Percentiles rank a stretch among this genome's conserved stretches.
phyloP scores from a whole-genome alignment of 257 asterid species.

The Apocynum venetum region DNA sequence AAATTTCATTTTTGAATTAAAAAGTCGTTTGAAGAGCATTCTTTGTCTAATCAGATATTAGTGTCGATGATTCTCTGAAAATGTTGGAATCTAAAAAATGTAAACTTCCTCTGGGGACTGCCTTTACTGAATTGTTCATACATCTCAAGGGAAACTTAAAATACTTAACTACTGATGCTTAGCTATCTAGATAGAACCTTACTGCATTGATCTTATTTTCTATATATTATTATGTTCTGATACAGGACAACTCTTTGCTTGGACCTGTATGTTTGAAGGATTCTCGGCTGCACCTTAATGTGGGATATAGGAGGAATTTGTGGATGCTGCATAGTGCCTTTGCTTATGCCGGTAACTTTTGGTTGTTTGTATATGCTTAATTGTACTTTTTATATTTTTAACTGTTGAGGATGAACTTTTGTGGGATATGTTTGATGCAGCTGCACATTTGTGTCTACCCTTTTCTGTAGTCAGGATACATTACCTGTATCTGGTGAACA shows the following conservation, averaged over 20 bases:
- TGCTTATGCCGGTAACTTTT: background rate
- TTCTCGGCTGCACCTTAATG: background rate
- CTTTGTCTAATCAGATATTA: background rate
- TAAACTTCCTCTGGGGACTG: background rate
- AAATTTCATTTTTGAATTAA: background rate
- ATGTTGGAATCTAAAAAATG: background rate
- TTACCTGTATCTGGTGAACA: background rate
- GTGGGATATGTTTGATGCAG: background rate
- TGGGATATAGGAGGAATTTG: background rate
- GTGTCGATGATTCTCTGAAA: background rate
- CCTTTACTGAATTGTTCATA: background rate
- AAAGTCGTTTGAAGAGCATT: background rate
- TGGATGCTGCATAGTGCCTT: background rate
- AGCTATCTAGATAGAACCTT: background rate
- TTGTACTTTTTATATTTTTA: background rate
- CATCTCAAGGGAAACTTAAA: background rate
- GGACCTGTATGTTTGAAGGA: background rate
- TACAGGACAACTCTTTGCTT: background rate
- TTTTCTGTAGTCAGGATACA: too few species aligned
- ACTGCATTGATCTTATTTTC: background rate
- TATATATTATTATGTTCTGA: background rate
- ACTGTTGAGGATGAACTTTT: background rate
- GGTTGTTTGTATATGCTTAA: background rate
- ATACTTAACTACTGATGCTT: background rate
- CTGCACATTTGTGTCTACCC: background rate